Percentiles rank a stretch among this genome's conserved stretches.
Conservation (phyloP, 805 yeast species). For the Wickerhamomyces canadensis region DNA sequence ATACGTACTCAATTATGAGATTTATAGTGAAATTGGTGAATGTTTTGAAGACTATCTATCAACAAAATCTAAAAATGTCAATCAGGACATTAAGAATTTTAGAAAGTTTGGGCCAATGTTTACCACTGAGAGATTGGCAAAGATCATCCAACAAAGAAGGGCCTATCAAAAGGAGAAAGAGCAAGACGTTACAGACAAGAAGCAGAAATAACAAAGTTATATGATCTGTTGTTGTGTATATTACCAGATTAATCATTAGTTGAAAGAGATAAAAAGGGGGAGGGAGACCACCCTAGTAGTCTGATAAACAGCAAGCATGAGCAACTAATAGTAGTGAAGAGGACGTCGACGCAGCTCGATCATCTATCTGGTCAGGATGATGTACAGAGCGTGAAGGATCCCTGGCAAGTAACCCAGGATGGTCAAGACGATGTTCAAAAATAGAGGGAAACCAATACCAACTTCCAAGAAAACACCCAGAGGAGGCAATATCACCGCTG, state of each 20-base stretch:
- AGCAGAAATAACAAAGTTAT: constrained; percentile 13
- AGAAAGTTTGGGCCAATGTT: constrained; percentile 62
- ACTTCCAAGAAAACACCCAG: constrained; percentile 51
- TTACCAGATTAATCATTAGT: too few relatives aligned
- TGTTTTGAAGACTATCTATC: constrained; percentile 35
- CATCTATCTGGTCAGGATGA: constrained; percentile 29
- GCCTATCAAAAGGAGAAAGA: not conserved
- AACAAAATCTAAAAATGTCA: constrained; percentile 28
- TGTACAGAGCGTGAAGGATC: constrained; percentile 53
- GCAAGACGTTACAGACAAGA: constrained; percentile 2
- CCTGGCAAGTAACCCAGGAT: constrained; percentile 72
- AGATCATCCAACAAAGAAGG: constrained; percentile 24
- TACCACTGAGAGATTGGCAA: constrained; percentile 35
- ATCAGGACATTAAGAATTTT: constrained; percentile 51
- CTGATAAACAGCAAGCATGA: too few relatives aligned
- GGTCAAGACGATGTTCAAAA: constrained; percentile 52
- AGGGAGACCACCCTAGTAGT: too few relatives aligned
- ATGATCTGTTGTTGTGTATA: too few relatives aligned
- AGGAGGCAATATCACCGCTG: constrained; percentile 50
- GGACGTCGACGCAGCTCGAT: not conserved
- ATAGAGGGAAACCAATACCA: constrained; percentile 34
- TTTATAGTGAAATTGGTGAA: constrained; percentile 45
- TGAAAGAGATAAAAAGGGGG: too few relatives aligned
- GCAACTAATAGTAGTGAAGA: too few relatives aligned
- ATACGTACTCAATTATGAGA: constrained; percentile 52